Percentiles rank a stretch among this genome's conserved stretches.
Conservation (phyloP, 2,329 filamentous ascomycete genomes). For the Colletotrichum sp. region DNA sequence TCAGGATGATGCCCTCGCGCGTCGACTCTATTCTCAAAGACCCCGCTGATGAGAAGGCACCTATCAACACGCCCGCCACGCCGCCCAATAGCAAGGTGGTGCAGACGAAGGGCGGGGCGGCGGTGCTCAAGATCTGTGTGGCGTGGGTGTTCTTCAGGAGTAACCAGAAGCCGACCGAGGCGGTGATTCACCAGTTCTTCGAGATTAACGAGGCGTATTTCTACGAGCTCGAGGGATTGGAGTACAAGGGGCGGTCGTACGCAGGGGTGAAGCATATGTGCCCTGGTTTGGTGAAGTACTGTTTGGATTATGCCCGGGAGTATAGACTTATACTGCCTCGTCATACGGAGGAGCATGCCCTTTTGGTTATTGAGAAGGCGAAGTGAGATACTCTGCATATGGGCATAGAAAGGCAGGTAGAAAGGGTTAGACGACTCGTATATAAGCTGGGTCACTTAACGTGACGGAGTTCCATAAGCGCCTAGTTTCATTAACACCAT, state of each 20-base stretch:
- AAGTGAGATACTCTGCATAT: neutral
- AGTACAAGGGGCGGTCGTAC: neutral
- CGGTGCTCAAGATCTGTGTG: slow-evolving; percentile 9
- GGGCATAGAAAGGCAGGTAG: neutral
- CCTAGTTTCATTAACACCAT: neutral
- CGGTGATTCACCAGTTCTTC: slow-evolving; percentile 1
- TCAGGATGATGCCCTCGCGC: neutral
- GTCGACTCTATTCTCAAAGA: neutral
- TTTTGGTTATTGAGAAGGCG: neutral
- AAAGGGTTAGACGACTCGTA: neutral
- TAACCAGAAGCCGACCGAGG: neutral
- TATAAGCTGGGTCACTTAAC: neutral
- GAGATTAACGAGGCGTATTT: slow-evolving; percentile 1
- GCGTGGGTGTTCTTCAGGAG: slow-evolving; percentile 1
- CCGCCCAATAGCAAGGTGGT: neutral
- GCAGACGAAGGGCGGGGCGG: neutral
- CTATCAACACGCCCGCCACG: neutral
- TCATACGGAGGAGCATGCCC: neutral
- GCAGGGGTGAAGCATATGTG: neutral
- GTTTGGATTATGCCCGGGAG: neutral
- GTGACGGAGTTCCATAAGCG: neutral
- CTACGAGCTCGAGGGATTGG: slow-evolving; percentile 4
- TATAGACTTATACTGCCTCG: neutral
- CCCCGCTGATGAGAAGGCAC: neutral
- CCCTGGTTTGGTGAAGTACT: neutral